Conservation (phyloP, 768 basidiomycete species). For the Boletus fagicola region DNA sequence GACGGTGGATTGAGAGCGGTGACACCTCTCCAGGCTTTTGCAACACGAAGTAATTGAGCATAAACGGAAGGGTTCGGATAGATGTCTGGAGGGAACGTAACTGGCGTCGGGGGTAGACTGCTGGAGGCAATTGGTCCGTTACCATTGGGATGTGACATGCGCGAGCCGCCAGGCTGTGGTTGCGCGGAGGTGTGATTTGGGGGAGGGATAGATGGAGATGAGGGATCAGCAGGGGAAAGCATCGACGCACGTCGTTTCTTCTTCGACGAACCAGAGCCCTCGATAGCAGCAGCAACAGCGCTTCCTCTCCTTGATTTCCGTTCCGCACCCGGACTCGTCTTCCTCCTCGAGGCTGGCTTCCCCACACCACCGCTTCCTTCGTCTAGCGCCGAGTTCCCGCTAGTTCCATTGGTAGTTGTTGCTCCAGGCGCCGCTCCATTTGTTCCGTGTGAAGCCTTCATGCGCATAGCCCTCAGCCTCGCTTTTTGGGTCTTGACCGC, state of each 20-base stretch:
- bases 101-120: slow-evolving; percentile 27
- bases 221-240: slow-evolving; percentile 26
- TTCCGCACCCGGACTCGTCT: slow-evolving; percentile 40
- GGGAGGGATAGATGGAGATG: slow-evolving; percentile 15
- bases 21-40: slow-evolving; percentile 65
- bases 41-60: slow-evolving; percentile 53
- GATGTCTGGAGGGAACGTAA: slow-evolving; percentile 37
- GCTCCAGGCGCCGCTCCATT: slow-evolving; percentile 19
- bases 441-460: slow-evolving; percentile 27
- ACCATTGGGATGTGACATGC: slow-evolving; percentile 14
- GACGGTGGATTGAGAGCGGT: slow-evolving; percentile 47
- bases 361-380: slow-evolving; percentile 17
- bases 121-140: not conserved
- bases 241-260: slow-evolving; percentile 42
- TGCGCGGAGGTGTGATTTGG: slow-evolving; percentile 14
- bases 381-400: slow-evolving; percentile 15
- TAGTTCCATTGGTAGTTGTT: slow-evolving; percentile 20
- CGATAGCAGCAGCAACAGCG: slow-evolving; percentile 35
- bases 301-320: slow-evolving; percentile 38
- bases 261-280: slow-evolving; percentile 33
- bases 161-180: slow-evolving; percentile 18
- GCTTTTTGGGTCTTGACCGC: slow-evolving; percentile 47
- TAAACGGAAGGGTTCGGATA: slow-evolving; percentile 40
- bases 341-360: slow-evolving; percentile 32
- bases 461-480: slow-evolving; percentile 34